Evolutionary conservation across 176 grass and related monocot species (phyloP).

Genomic region (Oryza brachyantha): DNA sequence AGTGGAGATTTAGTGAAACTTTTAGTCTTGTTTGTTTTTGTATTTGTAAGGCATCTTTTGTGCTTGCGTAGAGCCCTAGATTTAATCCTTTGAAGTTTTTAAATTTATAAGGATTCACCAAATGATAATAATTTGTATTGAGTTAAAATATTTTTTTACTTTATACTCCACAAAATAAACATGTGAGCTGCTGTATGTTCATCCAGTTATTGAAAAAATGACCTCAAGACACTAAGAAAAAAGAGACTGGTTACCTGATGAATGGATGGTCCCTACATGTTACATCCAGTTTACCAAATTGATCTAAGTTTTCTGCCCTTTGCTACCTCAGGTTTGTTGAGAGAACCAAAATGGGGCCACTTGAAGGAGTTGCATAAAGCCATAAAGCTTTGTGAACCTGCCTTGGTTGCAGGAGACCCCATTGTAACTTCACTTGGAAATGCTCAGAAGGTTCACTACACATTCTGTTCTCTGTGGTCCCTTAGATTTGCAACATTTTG

Average conservation of each 20-base stretch:
- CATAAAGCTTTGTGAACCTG: slow-evolving; percentile 91
- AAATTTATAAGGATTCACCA: no score
- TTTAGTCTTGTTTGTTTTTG: not conserved
- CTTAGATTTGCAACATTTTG: slow-evolving; percentile 17
- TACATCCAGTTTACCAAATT: slow-evolving; percentile 22
- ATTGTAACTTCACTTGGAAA: slow-evolving; percentile 69
- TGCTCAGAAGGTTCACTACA: slow-evolving; percentile 59
- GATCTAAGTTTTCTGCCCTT: not conserved
- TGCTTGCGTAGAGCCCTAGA: not conserved
- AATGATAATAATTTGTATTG: no score
- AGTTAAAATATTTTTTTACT: no score
- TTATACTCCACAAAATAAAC: not conserved
- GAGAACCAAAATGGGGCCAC: slow-evolving; percentile 99
- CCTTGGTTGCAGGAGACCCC: slow-evolving; percentile 72
- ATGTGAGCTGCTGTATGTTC: not conserved
- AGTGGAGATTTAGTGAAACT: not conserved
- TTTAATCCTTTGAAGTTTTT: no score
- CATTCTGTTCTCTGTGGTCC: slow-evolving; percentile 5
- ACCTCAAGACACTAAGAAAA: no score
- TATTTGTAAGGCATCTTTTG: not conserved
- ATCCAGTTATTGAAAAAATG: not conserved
- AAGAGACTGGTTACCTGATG: not conserved
- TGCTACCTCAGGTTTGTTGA: slow-evolving; percentile 63
- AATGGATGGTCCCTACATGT: not conserved
- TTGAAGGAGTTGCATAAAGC: slow-evolving; percentile 90